Conservation (phyloP, 768 basidiomycete species). For the Suillus placidus region DNA sequence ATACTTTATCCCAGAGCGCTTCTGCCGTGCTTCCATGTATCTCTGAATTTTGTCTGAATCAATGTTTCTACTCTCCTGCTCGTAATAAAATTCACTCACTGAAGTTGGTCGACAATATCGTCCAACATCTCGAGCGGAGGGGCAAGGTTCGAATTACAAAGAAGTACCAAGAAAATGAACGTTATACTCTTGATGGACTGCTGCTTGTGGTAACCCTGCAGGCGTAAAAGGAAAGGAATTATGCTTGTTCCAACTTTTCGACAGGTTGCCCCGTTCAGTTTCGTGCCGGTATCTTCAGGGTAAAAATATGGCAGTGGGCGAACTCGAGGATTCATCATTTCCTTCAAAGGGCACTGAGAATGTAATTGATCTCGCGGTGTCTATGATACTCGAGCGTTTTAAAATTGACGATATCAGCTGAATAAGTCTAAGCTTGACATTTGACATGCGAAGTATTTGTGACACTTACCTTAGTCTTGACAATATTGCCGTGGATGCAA, state of each 20-base stretch:
- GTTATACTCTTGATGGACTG: slow-evolving; percentile 15
- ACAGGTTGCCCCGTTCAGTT: slow-evolving; percentile 25
- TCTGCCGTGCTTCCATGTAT: slow-evolving; percentile 7
- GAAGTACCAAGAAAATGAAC: slow-evolving; percentile 28
- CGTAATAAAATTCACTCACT: slow-evolving; percentile 14
- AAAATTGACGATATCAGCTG: no score
- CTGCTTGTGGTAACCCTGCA: slow-evolving; percentile 21
- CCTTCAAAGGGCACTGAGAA: no score
- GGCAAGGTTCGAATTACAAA: slow-evolving; percentile 28
- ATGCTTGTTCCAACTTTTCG: slow-evolving; percentile 35
- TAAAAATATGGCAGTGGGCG: slow-evolving; percentile 33
- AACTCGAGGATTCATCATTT: slow-evolving; percentile 38
- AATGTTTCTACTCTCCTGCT: not conserved
- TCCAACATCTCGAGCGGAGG: slow-evolving; percentile 29
- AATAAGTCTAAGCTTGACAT: no score
- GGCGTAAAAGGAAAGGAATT: slow-evolving; percentile 29
- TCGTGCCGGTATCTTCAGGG: slow-evolving; percentile 35
- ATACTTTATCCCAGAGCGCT: no score
- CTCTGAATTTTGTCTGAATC: not conserved
- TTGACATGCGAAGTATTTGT: no score
- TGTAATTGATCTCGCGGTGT: no score
- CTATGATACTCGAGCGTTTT: no score
- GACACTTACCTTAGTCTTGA: no score
- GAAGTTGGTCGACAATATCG: slow-evolving; percentile 18
- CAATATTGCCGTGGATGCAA: no score